A percentile compares a stretch with the other conserved stretches of the same genome.
Conservation (phyloP, 1,284 basidiomycete genomes). For the Afroboletus lepidellus region DNA sequence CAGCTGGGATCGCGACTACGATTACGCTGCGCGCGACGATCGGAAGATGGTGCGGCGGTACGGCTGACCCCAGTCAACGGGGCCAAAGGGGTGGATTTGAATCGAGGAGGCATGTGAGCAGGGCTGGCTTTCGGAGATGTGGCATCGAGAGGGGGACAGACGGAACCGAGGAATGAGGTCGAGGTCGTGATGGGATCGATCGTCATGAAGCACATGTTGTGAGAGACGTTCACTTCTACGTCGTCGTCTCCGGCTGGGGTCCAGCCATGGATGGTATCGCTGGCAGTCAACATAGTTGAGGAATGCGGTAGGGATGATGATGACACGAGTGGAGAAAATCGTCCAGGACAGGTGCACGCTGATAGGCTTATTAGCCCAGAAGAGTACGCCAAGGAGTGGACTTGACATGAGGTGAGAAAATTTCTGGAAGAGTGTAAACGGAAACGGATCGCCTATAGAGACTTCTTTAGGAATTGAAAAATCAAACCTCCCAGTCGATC, state of each 20-base stretch:
- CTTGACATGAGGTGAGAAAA: not conserved
- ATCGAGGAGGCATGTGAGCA: not conserved
- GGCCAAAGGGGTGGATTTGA: not conserved
- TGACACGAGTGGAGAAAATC: not conserved
- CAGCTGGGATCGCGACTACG: slow-evolving; percentile 51
- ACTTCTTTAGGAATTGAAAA: not conserved
- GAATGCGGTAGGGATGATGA: not conserved
- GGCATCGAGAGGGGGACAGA: slow-evolving; percentile 18
- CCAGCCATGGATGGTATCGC: slow-evolving; percentile 25
- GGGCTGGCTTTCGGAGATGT: not conserved
- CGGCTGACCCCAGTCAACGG: not conserved
- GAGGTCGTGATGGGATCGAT: slow-evolving; percentile 11
- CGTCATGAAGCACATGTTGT: slow-evolving; percentile 14
- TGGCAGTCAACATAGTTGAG: slow-evolving; percentile 10
- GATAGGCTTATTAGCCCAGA: slow-evolving; percentile 12
- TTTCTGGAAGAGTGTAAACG: slow-evolving; percentile 8
- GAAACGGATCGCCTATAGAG: slow-evolving; percentile 4
- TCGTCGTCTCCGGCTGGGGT: slow-evolving; percentile 29
- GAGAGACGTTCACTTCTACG: slow-evolving; percentile 28
- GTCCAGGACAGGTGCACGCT: not conserved
- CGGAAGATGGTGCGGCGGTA: slow-evolving; percentile 30
- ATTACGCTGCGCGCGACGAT: slow-evolving; percentile 34
- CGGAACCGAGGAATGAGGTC: slow-evolving; percentile 8
- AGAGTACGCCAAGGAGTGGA: not conserved
- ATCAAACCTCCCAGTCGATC: not conserved